Conservation (phyloP, 768 basidiomycete genomes). For the Collybia sp. region DNA sequence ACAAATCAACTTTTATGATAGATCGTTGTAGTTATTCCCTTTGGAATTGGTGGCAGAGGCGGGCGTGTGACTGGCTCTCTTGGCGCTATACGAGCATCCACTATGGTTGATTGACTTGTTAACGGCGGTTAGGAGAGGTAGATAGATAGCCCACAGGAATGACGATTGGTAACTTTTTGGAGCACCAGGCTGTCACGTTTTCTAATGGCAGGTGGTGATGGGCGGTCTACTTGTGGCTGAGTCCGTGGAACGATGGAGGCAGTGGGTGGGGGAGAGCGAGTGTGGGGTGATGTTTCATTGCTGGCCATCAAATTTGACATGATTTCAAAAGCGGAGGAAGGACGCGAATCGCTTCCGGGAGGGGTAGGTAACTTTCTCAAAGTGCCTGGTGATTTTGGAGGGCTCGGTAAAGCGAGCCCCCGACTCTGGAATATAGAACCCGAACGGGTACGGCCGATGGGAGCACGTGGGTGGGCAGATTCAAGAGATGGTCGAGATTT, state of each 20-base stretch:
- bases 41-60: constrained; percentile 19
- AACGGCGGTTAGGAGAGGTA: background rate
- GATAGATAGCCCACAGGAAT: constrained; percentile 13
- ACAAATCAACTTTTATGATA: too few species aligned
- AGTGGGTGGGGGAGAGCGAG: too few species aligned
- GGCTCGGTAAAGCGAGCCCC: constrained; percentile 8
- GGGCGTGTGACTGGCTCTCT: constrained; percentile 30
- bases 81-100: too few species aligned
- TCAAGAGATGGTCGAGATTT: too few species aligned
- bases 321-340: constrained; percentile 6
- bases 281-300: too few species aligned
- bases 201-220: constrained; percentile 7
- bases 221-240: too few species aligned
- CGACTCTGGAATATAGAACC: too few species aligned
- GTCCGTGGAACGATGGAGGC: too few species aligned
- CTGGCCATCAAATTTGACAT: constrained; percentile 4
- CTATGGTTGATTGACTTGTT: background rate
- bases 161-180: constrained; percentile 27
- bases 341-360: constrained; percentile 1
- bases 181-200: constrained; percentile 32
- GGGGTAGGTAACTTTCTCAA: constrained; percentile 3
- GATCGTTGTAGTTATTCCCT: constrained; percentile 7
- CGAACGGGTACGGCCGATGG: too few species aligned
- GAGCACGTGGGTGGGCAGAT: too few species aligned
- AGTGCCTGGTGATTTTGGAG: constrained; percentile 17